Percentiles rank a stretch among this genome's conserved stretches.
phyloP scores from a whole-genome alignment of 305 asterid species.

The Withania somnifera region DNA sequence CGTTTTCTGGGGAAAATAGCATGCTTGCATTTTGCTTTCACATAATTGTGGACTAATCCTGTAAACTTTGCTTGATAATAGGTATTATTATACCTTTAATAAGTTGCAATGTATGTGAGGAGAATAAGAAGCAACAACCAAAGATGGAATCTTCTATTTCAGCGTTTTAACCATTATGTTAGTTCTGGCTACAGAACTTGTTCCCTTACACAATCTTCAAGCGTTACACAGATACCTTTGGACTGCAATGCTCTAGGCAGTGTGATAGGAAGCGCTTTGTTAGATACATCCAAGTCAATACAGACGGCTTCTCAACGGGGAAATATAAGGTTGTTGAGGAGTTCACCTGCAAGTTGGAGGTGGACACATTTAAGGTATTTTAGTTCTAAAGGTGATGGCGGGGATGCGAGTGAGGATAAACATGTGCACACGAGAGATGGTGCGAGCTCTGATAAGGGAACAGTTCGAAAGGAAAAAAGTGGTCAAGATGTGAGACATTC shows the following conservation, averaged over 20 bases:
- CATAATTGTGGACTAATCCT: slow-evolving; percentile 2
- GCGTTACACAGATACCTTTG: slow-evolving; percentile 20
- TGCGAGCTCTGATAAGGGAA: slow-evolving; percentile 35
- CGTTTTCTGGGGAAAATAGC: neutral
- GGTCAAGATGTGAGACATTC: slow-evolving; percentile 18
- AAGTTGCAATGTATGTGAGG: slow-evolving; percentile 63
- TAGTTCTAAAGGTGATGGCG: slow-evolving; percentile 92
- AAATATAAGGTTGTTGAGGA: slow-evolving; percentile 25
- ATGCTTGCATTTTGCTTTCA: neutral
- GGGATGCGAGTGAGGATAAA: slow-evolving; percentile 73
- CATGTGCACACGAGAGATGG: slow-evolving; percentile 31
- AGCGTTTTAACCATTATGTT: slow-evolving; percentile 27
- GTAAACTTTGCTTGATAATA: slow-evolving; percentile 2
- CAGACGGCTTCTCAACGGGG: slow-evolving; percentile 29
- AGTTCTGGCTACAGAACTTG: slow-evolving; percentile 28
- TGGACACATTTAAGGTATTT: slow-evolving; percentile 37
- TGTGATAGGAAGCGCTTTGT: slow-evolving; percentile 31
- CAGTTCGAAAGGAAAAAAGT: slow-evolving; percentile 26
- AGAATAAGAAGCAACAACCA: slow-evolving; percentile 38
- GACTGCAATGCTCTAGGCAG: slow-evolving; percentile 22
- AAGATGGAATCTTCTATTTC: slow-evolving; percentile 44
- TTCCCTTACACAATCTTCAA: slow-evolving; percentile 32
- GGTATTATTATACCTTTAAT: slow-evolving; percentile 15
- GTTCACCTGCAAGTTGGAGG: slow-evolving; percentile 32
- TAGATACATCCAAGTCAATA: slow-evolving; percentile 24